A percentile compares a stretch with the other conserved stretches of the same genome.
These are phyloP conservation scores for Rhodotorula babjevae DNA, from an alignment of 768 basidiomycete species.

Conservation along the genomic window DNA sequence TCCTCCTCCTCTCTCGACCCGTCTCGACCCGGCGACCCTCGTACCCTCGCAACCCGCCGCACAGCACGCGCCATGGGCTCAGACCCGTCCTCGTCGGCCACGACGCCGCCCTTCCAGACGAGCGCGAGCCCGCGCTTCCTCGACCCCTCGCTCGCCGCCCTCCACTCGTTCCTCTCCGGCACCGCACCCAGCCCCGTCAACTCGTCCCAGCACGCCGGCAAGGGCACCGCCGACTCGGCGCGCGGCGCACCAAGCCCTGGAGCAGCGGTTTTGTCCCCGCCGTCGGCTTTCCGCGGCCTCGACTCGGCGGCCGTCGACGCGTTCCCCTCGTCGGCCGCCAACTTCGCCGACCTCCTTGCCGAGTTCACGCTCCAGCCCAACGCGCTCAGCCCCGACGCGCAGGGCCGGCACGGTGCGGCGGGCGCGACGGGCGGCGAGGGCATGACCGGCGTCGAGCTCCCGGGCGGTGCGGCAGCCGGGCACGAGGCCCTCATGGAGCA, in stretches of 20 bases:
- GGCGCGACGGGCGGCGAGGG: neutral
- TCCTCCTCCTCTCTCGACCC: no score
- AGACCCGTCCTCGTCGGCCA: neutral
- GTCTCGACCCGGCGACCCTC: no score
- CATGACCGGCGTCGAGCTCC: no score
- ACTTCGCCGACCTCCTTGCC: slow-evolving; percentile 23
- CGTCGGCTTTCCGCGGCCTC: no score
- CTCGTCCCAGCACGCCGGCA: neutral
- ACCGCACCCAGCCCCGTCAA: neutral
- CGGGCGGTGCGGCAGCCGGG: neutral
- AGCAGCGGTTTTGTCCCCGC: no score
- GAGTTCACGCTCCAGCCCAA: slow-evolving; percentile 17
- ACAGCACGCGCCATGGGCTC: neutral
- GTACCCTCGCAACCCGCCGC: no score
- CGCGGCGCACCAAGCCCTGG: neutral
- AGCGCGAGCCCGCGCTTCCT: neutral
- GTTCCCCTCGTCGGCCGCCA: neutral
- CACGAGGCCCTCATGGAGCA: slow-evolving; percentile 5
- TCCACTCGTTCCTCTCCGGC: neutral
- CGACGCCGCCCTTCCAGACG: neutral
- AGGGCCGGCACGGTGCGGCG: neutral
- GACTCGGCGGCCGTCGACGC: no score
- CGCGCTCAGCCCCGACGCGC: neutral
- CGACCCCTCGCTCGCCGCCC: neutral
- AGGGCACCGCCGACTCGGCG: neutral